Base-by-base conservation (phyloP, 176 grass and related monocot species). In the Stipa capillata region DNA sequence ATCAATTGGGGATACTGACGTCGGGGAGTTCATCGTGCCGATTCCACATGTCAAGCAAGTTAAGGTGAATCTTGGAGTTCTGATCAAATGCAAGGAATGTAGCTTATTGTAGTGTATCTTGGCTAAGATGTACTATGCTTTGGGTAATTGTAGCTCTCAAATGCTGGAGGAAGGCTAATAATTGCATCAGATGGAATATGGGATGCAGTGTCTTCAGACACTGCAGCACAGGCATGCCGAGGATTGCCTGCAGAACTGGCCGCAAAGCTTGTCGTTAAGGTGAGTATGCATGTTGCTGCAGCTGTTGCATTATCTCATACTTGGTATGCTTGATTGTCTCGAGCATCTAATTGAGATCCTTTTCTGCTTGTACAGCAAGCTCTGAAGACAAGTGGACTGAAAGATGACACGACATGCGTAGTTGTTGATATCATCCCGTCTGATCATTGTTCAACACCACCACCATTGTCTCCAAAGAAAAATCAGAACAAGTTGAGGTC, bases 11-110 rank as follows among this genome's bases (percentile, higher is more conserved):
- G 96, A 98, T 73, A 94, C 90, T 39, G 96, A 98, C 43, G 96
- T 94, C 0, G 96, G 96, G 49, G 96, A 98, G 68, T 98, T 92
- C 85, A 98, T 98, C 2, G 92, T 98, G 31, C 92, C 96, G 1
- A 88, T 98, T 78, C 92, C 96, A 33, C 89, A 98, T 89, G 96
- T 98, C 23, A 98, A 98, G 78, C 92, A 98, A 94, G 96, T 98
- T 69, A 98, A 98, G 89, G 96, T 98, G 82, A 87, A 62, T 63
- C 58, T 64, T 63, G 7, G 29, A 69, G 34, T 69, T 50, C 68
- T 29, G 58, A 25, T 85, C 33, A 51, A 83, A 57, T 73, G 18
- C 23, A 45, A 65, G 16, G 32, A 83, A 73, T 65, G 53, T 63
- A 43, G 28, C 67, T 91, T 67, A 65, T 82, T 49, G 10, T 79